These are phyloP conservation scores for Cyberlindnera amylophila DNA, from an alignment of 805 yeast genomes.

Conservation along the genomic window DNA sequence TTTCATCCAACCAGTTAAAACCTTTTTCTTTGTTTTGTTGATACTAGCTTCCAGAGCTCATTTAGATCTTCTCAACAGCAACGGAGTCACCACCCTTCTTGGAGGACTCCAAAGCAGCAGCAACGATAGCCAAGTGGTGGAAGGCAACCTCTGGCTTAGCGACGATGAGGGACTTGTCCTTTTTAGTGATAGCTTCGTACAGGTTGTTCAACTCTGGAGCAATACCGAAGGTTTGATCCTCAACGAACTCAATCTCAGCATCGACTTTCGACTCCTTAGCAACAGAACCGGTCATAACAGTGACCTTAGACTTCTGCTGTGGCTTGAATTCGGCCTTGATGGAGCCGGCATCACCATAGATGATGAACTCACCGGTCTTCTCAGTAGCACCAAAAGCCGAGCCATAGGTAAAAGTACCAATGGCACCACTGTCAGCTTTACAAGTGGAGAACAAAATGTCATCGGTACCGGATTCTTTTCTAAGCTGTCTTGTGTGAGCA, in stretches of 20 bases:
- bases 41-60: background rate
- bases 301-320: conserved; percentile 30
- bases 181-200: conserved; percentile 54
- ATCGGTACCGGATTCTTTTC: conserved; percentile 74
- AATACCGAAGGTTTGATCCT: conserved; percentile 51
- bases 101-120: conserved; percentile 77
- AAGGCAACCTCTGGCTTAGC: conserved; percentile 76
- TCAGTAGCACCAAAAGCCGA: conserved; percentile 69
- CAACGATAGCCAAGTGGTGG: conserved; percentile 90
- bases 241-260: conserved; percentile 28
- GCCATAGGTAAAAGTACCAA: conserved; percentile 28
- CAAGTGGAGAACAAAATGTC: conserved; percentile 75
- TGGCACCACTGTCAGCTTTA: conserved; percentile 80
- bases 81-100: conserved; percentile 47
- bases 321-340: conserved; percentile 60
- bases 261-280: conserved; percentile 23
- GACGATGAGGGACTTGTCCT: conserved; percentile 54
- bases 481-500: conserved; percentile 74
- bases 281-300: conserved; percentile 31
- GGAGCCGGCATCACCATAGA: conserved; percentile 80
- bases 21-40: too few species aligned
- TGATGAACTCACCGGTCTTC: conserved; percentile 60
- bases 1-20: too few species aligned
- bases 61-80: conserved; percentile 35
- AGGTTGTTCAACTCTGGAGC: conserved; percentile 52